phyloP scores from a whole-genome alignment of 192 early-diverging fungal species.

The Ambispora gerdemannii region DNA sequence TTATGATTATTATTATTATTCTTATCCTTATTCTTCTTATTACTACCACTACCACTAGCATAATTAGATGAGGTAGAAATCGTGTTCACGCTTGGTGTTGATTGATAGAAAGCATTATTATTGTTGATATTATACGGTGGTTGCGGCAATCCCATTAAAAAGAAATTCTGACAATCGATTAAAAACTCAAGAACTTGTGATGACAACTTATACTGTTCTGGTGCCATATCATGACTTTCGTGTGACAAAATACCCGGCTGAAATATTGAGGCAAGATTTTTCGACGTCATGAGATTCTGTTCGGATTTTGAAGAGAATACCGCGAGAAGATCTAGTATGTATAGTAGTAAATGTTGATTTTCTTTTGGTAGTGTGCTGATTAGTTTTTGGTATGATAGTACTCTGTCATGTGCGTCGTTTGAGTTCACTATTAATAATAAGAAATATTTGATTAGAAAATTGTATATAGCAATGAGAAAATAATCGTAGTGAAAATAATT shows the following conservation, averaged over 20 bases:
- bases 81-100: no score
- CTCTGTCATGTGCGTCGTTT: constrained; percentile 36
- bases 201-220: constrained; percentile 73
- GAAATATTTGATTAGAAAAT: background rate
- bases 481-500: background rate
- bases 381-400: constrained; percentile 52
- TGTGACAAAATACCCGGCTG: constrained; percentile 74
- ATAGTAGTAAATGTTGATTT: constrained; percentile 66
- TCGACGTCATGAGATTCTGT: constrained; percentile 66
- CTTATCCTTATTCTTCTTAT: no score
- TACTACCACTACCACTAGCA: no score
- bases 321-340: constrained; percentile 63
- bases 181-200: constrained; percentile 74
- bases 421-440: constrained; percentile 36
- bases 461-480: background rate
- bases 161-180: constrained; percentile 59
- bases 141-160: constrained; percentile 31
- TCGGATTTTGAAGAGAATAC: constrained; percentile 50
- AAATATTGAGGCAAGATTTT: constrained; percentile 74
- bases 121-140: no score
- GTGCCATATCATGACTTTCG: constrained; percentile 64
- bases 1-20: no score
- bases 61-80: no score
- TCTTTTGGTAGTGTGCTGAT: constrained; percentile 56
- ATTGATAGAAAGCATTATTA: no score